These are phyloP conservation scores for Trichothecium sympodiale DNA, from an alignment of 2,329 filamentous ascomycete genomes.

Conservation along the genomic window DNA sequence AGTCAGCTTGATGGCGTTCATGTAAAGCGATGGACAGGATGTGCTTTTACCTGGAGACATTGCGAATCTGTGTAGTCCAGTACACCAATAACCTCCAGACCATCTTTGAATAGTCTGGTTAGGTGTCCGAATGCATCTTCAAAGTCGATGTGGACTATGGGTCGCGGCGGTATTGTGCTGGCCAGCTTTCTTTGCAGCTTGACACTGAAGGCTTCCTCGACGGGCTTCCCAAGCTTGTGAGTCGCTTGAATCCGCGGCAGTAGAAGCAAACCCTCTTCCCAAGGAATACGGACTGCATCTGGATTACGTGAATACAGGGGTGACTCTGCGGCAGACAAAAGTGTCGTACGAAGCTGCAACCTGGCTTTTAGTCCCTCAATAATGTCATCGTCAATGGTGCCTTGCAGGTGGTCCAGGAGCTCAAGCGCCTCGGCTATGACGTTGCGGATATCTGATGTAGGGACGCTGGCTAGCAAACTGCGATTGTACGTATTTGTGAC, in stretches of 20 bases:
- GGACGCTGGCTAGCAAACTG: slow-evolving; percentile 56
- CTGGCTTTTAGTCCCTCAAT: slow-evolving; percentile 50
- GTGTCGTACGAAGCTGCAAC: slow-evolving; percentile 53
- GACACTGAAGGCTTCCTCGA: slow-evolving; percentile 73
- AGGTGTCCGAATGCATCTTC: slow-evolving; percentile 62
- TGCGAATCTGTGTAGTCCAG: slow-evolving; percentile 57
- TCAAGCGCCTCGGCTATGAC: slow-evolving; percentile 43
- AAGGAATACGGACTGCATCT: slow-evolving; percentile 36
- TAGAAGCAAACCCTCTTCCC: slow-evolving; percentile 37
- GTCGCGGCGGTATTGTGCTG: slow-evolving; percentile 85
- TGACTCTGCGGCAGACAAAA: slow-evolving; percentile 45
- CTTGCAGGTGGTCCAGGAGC: slow-evolving; percentile 32
- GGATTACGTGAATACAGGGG: slow-evolving; percentile 31
- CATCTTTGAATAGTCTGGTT: slow-evolving; percentile 60
- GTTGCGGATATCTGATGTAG: slow-evolving; percentile 41
- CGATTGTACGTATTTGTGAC: slow-evolving; percentile 85
- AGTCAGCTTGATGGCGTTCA: background rate
- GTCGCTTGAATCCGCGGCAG: slow-evolving; percentile 49
- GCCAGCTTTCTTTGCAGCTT: slow-evolving; percentile 88
- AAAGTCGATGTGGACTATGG: slow-evolving; percentile 69
- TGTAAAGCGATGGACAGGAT: background rate
- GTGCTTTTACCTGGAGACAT: slow-evolving; percentile 52
- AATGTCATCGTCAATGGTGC: slow-evolving; percentile 28
- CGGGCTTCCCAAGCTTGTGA: slow-evolving; percentile 48
- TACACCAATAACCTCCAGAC: slow-evolving; percentile 55